These are phyloP conservation scores for Tuber microsphaerosporum DNA, from an alignment of 495 filamentous ascomycete genomes.

Conservation along the genomic window DNA sequence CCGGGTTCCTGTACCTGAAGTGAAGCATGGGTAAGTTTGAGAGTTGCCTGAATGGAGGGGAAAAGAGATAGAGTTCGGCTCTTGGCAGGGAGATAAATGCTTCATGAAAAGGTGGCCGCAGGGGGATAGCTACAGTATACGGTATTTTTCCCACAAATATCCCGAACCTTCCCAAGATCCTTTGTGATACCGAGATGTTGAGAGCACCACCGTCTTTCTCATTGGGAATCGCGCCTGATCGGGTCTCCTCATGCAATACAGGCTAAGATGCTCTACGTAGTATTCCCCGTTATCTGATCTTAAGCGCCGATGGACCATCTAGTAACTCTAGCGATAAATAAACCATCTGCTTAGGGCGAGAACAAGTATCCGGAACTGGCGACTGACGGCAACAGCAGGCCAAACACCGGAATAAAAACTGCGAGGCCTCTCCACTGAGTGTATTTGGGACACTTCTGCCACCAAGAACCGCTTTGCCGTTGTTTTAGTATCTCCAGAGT, in stretches of 20 bases:
- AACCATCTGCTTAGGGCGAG: no score
- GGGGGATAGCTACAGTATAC: not conserved
- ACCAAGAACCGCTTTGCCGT: no score
- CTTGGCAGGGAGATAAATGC: not conserved
- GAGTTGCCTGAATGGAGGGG: not conserved
- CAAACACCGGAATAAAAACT: no score
- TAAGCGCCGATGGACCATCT: not conserved
- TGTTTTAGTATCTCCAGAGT: no score
- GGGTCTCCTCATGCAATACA: not conserved
- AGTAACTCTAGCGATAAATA: not conserved
- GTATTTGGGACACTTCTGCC: no score
- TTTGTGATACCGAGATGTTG: not conserved
- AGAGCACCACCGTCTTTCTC: not conserved
- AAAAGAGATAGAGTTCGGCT: not conserved
- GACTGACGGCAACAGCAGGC: no score
- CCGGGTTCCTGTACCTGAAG: not conserved
- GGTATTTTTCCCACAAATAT: not conserved
- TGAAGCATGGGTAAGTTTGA: not conserved
- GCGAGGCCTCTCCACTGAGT: no score
- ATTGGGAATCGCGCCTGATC: not conserved
- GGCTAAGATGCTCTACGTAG: not conserved
- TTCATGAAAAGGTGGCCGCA: not conserved
- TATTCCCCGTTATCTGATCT: not conserved
- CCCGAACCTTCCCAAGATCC: not conserved
- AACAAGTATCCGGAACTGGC: no score